Evolutionary conservation across 2,329 filamentous ascomycete genomes (phyloP), one percentile per base, ranked within the genome.

Genomic region (Stemphylium vesicarium): DNA sequence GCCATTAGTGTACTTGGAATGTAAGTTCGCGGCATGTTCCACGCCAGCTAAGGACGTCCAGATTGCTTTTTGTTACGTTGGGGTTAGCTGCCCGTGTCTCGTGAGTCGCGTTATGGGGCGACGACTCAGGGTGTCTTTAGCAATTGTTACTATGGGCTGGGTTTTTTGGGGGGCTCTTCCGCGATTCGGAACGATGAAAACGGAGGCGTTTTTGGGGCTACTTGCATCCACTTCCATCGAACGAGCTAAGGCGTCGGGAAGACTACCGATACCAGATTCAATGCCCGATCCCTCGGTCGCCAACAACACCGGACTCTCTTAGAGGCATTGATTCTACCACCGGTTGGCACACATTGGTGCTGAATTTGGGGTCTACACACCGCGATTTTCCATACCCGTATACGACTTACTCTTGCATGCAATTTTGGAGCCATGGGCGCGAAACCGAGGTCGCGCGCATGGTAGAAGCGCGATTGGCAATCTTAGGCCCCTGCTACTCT

Each of bases 231-330:
- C 11, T 20, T 15, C 13, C 22, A 13, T 46, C 5, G 6, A 22
- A 49, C 32, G 12, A 35, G 37, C 31, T 35, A 53, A 46, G n/a
- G 16, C 24, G 33, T 46, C 49, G 49, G 58, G 16, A 44, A 15
- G 50, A 53, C 35, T 55, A 53, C 58, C 42, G 39, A 54, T 53
- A 47, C 37, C 50, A 57, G 56, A 50, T 13, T 36, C 42, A 43
- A 57, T 50, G 48, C 51, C 56, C 53, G 53, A 35, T 33, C 37
- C 32, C 20, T 36, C 9, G 15, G 33, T 16, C 31, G 20, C 52
- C 22, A 52, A 36, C 15, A n/a, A 38, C 41, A 52, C 32, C 40
- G 36, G 33, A 12, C 20, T 15, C 15, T 38, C 43, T 40, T 32
- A 18, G 8, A 47, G 31, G 37, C 20, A 22, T 36, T 33, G 42